phyloP scores from a whole-genome alignment of 2,329 filamentous ascomycete genomes.

The Microdochium bolleyi region DNA sequence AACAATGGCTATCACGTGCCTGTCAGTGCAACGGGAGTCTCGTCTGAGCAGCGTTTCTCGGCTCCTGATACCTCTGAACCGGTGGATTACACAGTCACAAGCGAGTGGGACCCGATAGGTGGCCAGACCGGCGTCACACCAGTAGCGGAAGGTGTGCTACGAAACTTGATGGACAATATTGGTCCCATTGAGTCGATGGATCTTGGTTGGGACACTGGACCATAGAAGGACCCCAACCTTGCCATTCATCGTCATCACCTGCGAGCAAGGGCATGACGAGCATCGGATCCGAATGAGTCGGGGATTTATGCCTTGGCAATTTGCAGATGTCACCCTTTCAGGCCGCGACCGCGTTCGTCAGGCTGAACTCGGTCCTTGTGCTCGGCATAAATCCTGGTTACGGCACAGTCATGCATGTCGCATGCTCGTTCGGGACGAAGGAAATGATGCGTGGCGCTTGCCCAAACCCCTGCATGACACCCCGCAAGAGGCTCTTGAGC shows the following conservation, averaged over 20 bases:
- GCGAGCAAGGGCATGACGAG: not conserved
- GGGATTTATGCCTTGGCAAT: not conserved
- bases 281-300: not conserved
- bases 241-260: not conserved
- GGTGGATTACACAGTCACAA: constrained; percentile 30
- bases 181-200: constrained; percentile 55
- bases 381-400: too few relatives aligned
- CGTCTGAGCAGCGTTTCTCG: constrained; percentile 22
- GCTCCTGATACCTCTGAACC: constrained; percentile 27
- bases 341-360: too few relatives aligned
- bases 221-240: too few relatives aligned
- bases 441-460: too few relatives aligned
- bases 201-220: constrained; percentile 34
- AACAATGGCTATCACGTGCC: constrained; percentile 26
- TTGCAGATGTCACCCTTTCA: too few relatives aligned
- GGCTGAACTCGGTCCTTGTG: too few relatives aligned
- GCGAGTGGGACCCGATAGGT: constrained; percentile 34
- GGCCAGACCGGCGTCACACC: constrained; percentile 42
- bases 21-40: constrained; percentile 17
- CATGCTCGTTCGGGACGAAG: too few relatives aligned
- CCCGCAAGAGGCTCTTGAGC: too few relatives aligned
- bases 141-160: constrained; percentile 48
- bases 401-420: too few relatives aligned
- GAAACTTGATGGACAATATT: constrained; percentile 46
- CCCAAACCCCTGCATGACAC: too few relatives aligned